Conservation (phyloP, 441 rosid species). For the Euphorbia celastroides region DNA sequence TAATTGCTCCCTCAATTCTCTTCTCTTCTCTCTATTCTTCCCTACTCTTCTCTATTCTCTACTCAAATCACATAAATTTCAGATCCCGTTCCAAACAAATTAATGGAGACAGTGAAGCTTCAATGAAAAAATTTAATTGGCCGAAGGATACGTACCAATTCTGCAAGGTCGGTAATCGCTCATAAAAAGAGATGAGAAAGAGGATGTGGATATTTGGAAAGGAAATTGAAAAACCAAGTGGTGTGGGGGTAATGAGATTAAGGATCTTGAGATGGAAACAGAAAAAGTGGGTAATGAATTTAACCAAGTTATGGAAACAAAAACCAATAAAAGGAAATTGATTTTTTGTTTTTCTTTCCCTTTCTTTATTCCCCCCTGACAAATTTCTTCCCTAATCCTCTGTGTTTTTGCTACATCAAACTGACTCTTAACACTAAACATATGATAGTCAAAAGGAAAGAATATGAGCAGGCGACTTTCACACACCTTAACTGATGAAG, state of each 20-base stretch:
- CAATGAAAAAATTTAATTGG: too few relatives aligned
- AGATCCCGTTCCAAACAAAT: too few relatives aligned
- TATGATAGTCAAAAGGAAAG: neutral
- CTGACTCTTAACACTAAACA: neutral
- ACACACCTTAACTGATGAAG: constrained; percentile 35
- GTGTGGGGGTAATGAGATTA: neutral
- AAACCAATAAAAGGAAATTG: neutral
- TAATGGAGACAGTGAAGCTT: too few relatives aligned
- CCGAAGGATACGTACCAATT: too few relatives aligned
- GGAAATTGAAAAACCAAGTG: neutral
- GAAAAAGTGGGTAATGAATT: neutral
- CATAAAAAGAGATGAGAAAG: too few relatives aligned
- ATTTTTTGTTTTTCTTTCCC: neutral
- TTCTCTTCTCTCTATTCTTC: too few relatives aligned
- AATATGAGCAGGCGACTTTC: neutral
- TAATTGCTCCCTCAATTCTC: too few relatives aligned
- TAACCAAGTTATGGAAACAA: too few relatives aligned
- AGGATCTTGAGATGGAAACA: neutral
- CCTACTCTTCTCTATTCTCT: too few relatives aligned
- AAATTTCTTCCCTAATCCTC: neutral
- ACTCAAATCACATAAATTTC: too few relatives aligned
- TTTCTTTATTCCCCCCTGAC: neutral
- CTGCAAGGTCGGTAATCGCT: too few relatives aligned
- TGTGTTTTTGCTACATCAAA: neutral
- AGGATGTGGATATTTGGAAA: neutral